Conservation (phyloP, 2,329 filamentous ascomycete species). For the Aulographum hederae region DNA sequence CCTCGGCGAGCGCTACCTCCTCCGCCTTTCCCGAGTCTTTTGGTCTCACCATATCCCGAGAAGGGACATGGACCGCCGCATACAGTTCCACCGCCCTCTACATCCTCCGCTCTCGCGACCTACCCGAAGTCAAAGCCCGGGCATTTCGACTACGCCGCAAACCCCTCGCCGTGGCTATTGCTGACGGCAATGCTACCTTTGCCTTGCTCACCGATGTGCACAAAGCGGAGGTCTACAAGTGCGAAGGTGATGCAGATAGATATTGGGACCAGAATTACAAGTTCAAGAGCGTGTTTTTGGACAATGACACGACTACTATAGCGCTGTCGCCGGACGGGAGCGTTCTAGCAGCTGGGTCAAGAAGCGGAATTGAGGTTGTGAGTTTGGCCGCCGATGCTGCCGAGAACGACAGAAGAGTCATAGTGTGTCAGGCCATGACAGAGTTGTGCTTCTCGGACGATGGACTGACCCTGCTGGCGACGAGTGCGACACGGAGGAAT, state of each 20-base stretch:
- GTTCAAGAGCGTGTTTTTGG: constrained; percentile 55
- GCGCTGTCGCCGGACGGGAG: constrained; percentile 65
- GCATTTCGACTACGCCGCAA: constrained; percentile 61
- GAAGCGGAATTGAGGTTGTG: constrained; percentile 76
- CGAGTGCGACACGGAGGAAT: constrained; percentile 16
- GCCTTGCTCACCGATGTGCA: constrained; percentile 69
- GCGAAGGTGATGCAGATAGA: constrained; percentile 11
- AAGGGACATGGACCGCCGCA: constrained; percentile 54
- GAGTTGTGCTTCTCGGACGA: constrained; percentile 20
- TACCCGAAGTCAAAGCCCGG: constrained; percentile 37
- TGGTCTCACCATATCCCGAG: constrained; percentile 58
- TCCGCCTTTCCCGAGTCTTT: constrained; percentile 67
- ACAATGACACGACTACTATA: constrained; percentile 61
- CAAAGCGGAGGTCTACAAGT: constrained; percentile 77
- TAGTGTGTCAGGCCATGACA: constrained; percentile 18
- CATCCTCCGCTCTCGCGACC: constrained; percentile 36
- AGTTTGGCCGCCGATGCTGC: constrained; percentile 45
- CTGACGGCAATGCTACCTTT: constrained; percentile 57
- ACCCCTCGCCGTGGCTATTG: constrained; percentile 57
- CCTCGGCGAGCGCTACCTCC: constrained; percentile 70
- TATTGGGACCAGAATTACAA: constrained; percentile 11
- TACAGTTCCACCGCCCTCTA: constrained; percentile 70
- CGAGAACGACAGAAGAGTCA: constrained; percentile 15
- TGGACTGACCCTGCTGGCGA: constrained; percentile 19
- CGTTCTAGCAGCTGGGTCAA: constrained; percentile 69